These are phyloP conservation scores for Phaeosphaeriaceae sp. DNA, from an alignment of 2,329 filamentous ascomycete species.

Conservation along the genomic window DNA sequence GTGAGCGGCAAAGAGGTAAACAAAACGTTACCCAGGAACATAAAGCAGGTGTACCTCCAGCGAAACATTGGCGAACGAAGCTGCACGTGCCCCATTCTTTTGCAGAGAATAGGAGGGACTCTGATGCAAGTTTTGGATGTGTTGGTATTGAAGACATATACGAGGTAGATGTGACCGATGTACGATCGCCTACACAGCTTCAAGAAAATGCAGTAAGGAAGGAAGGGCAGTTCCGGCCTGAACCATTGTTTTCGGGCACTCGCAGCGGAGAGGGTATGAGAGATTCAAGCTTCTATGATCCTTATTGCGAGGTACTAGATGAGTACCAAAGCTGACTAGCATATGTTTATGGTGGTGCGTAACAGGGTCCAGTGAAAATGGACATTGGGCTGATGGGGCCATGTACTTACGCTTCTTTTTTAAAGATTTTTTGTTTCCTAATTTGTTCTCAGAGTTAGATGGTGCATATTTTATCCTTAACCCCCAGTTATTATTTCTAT, in stretches of 20 bases:
- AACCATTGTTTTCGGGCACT: slow-evolving; percentile 13
- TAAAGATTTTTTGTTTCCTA: too few relatives aligned
- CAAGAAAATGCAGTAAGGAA: not conserved
- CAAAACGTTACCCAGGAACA: slow-evolving; percentile 4
- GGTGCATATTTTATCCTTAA: too few relatives aligned
- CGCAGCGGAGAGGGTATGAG: not conserved
- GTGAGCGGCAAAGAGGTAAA: slow-evolving; percentile 2
- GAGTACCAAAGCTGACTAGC: slow-evolving; percentile 14
- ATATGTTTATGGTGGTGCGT: too few relatives aligned
- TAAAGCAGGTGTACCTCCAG: not conserved
- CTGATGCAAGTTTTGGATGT: slow-evolving; percentile 30
- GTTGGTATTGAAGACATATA: slow-evolving; percentile 16
- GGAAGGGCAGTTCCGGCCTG: slow-evolving; percentile 7
- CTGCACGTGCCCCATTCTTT: not conserved
- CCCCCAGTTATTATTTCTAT: too few relatives aligned
- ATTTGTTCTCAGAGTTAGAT: too few relatives aligned
- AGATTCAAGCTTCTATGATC: slow-evolving; percentile 23
- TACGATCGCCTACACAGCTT: not conserved
- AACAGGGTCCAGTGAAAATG: too few relatives aligned
- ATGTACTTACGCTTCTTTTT: too few relatives aligned
- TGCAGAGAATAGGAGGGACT: slow-evolving; percentile 16
- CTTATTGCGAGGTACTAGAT: slow-evolving; percentile 18
- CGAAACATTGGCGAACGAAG: not conserved
- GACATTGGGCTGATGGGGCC: too few relatives aligned
- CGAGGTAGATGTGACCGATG: slow-evolving; percentile 1